Conservation (phyloP, 352 stramenopile genomes). For the Nothophytophthora sp. region DNA sequence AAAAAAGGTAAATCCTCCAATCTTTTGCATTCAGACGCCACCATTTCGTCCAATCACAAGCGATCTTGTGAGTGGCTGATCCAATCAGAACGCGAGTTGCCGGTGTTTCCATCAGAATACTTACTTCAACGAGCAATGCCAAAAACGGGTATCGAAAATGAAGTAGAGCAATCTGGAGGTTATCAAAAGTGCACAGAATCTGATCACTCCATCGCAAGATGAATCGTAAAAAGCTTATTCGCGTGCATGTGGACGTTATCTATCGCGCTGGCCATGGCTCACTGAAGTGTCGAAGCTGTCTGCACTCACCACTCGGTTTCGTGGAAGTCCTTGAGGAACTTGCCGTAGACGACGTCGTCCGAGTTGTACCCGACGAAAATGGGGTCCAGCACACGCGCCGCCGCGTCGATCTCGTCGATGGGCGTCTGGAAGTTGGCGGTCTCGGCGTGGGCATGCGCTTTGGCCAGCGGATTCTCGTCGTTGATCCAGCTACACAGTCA, state of each 20-base stretch:
- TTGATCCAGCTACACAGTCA: conserved; percentile 94
- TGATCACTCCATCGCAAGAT: too few relatives aligned
- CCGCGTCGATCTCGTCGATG: conserved; percentile 97
- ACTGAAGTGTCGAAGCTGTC: too few relatives aligned
- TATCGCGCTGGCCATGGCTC: too few relatives aligned
- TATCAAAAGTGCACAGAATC: too few relatives aligned
- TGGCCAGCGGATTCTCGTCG: conserved; percentile 96
- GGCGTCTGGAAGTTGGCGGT: conserved; percentile 96
- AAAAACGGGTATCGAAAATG: too few relatives aligned
- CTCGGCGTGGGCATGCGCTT: conserved; percentile 91
- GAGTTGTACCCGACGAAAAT: conserved; percentile 91
- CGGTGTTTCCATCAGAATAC: not conserved
- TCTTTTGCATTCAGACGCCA: not conserved
- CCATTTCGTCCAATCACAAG: not conserved
- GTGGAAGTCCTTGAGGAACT: conserved; percentile 91
- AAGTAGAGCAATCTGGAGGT: too few relatives aligned
- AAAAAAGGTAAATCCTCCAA: not conserved
- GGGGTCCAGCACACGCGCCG: conserved; percentile 94
- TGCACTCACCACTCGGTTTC: conserved; percentile 84
- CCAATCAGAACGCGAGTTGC: not conserved
- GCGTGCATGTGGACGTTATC: too few relatives aligned
- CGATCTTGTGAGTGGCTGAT: not conserved
- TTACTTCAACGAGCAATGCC: too few relatives aligned
- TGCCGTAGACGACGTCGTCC: conserved; percentile 64
- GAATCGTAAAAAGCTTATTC: too few relatives aligned